Conservation (phyloP, 305 asterid species). For the Fraxinus xanthoxyloides region DNA sequence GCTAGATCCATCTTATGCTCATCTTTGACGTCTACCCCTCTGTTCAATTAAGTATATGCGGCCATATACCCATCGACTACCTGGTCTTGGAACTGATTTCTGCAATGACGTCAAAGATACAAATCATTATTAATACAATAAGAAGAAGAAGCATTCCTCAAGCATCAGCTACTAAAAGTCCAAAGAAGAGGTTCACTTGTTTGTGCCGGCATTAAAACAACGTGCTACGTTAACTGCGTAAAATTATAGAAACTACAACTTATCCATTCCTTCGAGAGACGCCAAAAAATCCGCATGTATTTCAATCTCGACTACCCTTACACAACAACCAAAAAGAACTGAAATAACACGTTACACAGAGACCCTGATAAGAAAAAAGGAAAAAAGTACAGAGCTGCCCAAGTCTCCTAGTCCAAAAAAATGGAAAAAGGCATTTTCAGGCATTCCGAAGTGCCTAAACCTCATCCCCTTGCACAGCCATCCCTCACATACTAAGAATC, state of each 20-base stretch:
- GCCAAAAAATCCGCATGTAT: neutral
- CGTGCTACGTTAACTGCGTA: neutral
- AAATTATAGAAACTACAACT: neutral
- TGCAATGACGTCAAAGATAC: conserved; percentile 26
- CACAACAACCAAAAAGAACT: neutral
- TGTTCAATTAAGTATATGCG: conserved; percentile 77
- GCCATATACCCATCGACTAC: conserved; percentile 79
- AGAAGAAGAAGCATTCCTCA: neutral
- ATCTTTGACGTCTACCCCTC: conserved; percentile 53
- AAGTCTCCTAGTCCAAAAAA: neutral
- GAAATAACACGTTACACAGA: neutral
- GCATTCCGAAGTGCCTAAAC: neutral
- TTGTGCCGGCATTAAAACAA: neutral
- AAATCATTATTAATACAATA: neutral
- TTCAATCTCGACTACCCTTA: neutral
- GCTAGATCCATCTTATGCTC: conserved; percentile 31
- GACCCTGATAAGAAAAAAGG: neutral
- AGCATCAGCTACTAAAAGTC: neutral
- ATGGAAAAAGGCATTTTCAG: neutral
- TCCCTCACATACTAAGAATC: neutral
- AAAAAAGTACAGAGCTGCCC: neutral
- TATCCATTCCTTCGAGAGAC: neutral
- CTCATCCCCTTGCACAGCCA: conserved; percentile 3
- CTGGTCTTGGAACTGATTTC: conserved; percentile 65
- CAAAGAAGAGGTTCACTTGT: neutral